Conservation (phyloP, 1,284 basidiomycete species). For the Sanghuangporus sanghuang region DNA sequence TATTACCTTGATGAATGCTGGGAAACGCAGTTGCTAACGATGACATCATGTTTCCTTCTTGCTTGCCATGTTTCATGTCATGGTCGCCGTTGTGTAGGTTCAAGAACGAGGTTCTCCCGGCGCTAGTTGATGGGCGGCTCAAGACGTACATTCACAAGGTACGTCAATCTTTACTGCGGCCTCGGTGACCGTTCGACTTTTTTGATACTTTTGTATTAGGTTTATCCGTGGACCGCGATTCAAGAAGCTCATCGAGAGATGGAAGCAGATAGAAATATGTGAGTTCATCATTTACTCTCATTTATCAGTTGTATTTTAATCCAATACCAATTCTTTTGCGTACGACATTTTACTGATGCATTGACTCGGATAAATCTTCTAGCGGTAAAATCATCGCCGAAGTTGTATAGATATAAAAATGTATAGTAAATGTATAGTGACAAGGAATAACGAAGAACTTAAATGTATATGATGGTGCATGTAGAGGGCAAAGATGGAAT, state of each 20-base stretch:
- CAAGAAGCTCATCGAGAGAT: slow-evolving; percentile 84
- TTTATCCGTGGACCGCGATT: slow-evolving; percentile 82
- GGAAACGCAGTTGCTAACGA: background rate
- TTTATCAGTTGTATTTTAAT: slow-evolving; percentile 21
- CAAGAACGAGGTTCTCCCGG: slow-evolving; percentile 44
- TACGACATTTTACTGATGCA: background rate
- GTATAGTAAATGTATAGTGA: background rate
- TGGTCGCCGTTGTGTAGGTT: slow-evolving; percentile 28
- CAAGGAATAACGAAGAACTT: background rate
- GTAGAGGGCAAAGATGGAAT: too few relatives aligned
- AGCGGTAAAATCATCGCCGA: slow-evolving; percentile 28
- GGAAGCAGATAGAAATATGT: slow-evolving; percentile 78
- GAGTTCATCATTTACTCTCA: slow-evolving; percentile 20
- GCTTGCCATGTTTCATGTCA: background rate
- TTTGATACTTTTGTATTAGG: slow-evolving; percentile 32
- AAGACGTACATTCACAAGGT: slow-evolving; percentile 77
- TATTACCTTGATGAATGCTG: background rate
- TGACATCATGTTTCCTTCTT: background rate
- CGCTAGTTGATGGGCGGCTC: slow-evolving; percentile 65
- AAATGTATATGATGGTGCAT: background rate
- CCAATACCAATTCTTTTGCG: background rate
- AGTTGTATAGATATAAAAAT: slow-evolving; percentile 12
- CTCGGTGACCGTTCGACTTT: background rate
- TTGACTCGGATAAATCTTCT: background rate
- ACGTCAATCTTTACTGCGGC: slow-evolving; percentile 15